These are phyloP conservation scores for Lentinula detonsa DNA, from an alignment of 768 basidiomycete genomes.

Conservation along the genomic window DNA sequence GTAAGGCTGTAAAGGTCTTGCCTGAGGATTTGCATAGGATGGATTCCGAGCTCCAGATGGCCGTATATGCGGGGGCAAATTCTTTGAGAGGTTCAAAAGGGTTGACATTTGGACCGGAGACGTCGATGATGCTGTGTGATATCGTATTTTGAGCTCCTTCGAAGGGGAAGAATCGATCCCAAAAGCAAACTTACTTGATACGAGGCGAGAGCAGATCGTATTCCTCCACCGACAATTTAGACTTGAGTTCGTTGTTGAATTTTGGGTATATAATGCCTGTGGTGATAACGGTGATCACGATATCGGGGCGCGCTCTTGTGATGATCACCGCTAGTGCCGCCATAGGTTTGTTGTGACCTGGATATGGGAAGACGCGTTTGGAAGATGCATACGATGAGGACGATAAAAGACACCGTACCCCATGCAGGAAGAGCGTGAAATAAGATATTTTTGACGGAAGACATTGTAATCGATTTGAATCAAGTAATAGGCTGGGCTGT, in stretches of 20 bases:
- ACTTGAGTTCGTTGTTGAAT: background rate
- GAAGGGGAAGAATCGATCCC: too few species aligned
- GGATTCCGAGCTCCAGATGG: background rate
- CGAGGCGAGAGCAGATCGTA: background rate
- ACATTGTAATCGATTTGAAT: background rate
- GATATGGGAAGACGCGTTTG: background rate
- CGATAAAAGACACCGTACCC: background rate
- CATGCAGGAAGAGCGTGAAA: background rate
- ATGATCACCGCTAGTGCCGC: background rate
- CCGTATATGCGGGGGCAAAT: background rate
- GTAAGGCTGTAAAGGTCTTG: background rate
- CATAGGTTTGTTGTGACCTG: conserved; percentile 2
- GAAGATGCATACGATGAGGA: background rate
- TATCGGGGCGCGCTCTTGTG: background rate
- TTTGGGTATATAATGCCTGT: background rate
- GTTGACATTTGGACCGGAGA: background rate
- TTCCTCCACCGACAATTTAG: background rate
- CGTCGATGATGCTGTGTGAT: background rate
- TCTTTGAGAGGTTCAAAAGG: background rate
- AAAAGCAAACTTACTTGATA: background rate
- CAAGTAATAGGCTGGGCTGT: background rate
- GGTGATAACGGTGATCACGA: background rate
- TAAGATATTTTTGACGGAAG: background rate
- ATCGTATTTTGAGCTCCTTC: background rate
- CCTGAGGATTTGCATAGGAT: background rate